Evolutionary conservation across 176 grass and related monocot genomes (phyloP), one percentile per base, ranked within the genome.

Genomic region (Metroxylon sagu): DNA sequence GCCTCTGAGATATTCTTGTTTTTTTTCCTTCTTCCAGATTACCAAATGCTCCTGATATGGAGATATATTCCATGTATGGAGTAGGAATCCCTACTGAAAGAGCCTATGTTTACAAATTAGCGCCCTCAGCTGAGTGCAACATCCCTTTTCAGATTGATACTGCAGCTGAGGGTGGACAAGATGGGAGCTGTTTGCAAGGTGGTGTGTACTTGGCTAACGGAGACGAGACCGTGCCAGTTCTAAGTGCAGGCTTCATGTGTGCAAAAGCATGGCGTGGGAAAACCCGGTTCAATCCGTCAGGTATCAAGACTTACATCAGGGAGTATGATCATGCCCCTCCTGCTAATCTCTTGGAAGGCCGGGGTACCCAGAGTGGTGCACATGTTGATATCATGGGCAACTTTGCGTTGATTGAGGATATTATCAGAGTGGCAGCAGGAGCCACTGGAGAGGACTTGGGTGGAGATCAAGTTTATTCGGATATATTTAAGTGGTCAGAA

Each of bases 341-440:
- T 15, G 74, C 77, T n/a, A 83, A 65, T 77, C 80, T 98, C 39
- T 79, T 98, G 8, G 84, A 92, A 85, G 93, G 93, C n/a, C 69
- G 87, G 66, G 93, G 93, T 18, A 88, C 93, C 4, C 93, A 98
- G 76, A 98, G 87, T 57, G 93, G 93, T 56, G 87, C 87, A 0
- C 93, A 98, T 66, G 93, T 98, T 58, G 93, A 98, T 72, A 98
- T 98, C 39, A 98, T 98, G 93, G 93, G 93, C 5, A 98, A 98
- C 50, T 98, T 98, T 39, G 93, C 93, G 66, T 67, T 98, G 26
- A 88, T 89, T 17, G 93, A 98, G 73, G 93, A 98, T 81, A 57
- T 98, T 18, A 88, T 98, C 67, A 83, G 87, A 74, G 85, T 98
- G 27, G 93, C 84, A 64, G 87, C 87, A 19, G 87, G 93, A 17